Conservation (phyloP, 345 rosid species). For the Leavenworthia alabamica region DNA sequence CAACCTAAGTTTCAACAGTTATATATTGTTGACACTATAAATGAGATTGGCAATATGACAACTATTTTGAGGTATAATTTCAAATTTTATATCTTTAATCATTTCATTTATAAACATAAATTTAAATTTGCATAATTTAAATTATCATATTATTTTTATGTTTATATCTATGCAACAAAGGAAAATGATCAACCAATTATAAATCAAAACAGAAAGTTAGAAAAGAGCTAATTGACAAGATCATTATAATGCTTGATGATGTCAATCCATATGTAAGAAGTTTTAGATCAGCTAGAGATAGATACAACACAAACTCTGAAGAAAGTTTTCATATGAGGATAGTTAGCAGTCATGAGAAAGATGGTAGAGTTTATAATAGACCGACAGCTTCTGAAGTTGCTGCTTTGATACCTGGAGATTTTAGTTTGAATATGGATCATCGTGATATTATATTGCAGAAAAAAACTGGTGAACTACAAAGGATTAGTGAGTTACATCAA, state of each 20-base stretch:
- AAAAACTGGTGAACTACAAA: not conserved
- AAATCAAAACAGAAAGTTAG: not conserved
- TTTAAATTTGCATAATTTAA: no score
- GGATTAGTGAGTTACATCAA: not conserved
- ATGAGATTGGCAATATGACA: not conserved
- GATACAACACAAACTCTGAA: not conserved
- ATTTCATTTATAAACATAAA: no score
- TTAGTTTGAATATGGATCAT: not conserved
- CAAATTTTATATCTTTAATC: no score
- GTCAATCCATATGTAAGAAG: not conserved
- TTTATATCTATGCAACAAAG: not conserved
- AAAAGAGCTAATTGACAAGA: not conserved
- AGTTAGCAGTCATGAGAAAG: no score
- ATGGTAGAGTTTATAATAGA: not conserved
- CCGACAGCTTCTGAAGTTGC: not conserved
- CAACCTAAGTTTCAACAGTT: not conserved
- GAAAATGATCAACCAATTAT: accelerated
- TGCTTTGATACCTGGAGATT: not conserved
- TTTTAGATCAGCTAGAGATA: not conserved
- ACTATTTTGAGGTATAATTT: not conserved
- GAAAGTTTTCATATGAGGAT: not conserved
- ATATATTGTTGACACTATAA: not conserved
- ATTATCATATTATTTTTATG: not conserved
- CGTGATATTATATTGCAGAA: not conserved
- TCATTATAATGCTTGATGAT: not conserved